These are phyloP conservation scores for Sporothrix brunneoviolacea DNA, from an alignment of 2,329 filamentous ascomycete species.

Conservation along the genomic window DNA sequence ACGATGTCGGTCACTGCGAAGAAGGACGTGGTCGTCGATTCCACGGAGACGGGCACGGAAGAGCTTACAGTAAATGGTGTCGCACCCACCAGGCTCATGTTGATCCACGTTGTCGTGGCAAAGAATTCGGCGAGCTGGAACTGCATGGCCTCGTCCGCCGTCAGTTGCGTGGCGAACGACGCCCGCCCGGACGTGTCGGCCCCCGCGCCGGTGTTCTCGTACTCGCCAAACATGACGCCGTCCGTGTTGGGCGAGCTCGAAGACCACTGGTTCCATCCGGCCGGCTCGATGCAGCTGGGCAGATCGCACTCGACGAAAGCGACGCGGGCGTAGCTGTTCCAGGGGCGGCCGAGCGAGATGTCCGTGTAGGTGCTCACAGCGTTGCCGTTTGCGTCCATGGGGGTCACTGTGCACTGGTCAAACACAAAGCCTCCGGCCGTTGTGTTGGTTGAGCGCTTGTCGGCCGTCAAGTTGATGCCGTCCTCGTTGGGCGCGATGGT, in stretches of 20 bases:
- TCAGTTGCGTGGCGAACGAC: slow-evolving; percentile 5
- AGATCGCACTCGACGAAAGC: slow-evolving; percentile 33
- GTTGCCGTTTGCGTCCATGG: neutral
- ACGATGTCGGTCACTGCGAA: neutral
- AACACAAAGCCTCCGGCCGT: slow-evolving; percentile 40
- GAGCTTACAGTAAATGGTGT: slow-evolving; percentile 27
- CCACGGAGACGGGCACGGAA: neutral
- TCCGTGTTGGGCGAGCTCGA: slow-evolving; percentile 27
- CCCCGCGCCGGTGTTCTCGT: slow-evolving; percentile 22
- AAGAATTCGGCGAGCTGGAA: slow-evolving; percentile 37
- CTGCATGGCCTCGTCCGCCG: slow-evolving; percentile 23
- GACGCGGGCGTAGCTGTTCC: slow-evolving; percentile 39
- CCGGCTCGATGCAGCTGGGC: neutral
- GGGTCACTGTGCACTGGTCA: slow-evolving; percentile 35
- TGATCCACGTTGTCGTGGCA: slow-evolving; percentile 33
- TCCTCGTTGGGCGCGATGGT: slow-evolving; percentile 30
- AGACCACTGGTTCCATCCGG: slow-evolving; percentile 46
- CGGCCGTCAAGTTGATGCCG: slow-evolving; percentile 8
- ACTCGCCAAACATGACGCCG: slow-evolving; percentile 40
- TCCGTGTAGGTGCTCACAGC: slow-evolving; percentile 31
- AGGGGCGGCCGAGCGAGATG: slow-evolving; percentile 44
- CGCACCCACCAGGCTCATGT: slow-evolving; percentile 31
- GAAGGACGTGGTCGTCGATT: neutral
- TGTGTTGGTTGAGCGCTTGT: slow-evolving; percentile 26
- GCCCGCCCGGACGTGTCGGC: neutral